phyloP scores from a whole-genome alignment of 768 basidiomycete genomes.

The Mycena filopes region DNA sequence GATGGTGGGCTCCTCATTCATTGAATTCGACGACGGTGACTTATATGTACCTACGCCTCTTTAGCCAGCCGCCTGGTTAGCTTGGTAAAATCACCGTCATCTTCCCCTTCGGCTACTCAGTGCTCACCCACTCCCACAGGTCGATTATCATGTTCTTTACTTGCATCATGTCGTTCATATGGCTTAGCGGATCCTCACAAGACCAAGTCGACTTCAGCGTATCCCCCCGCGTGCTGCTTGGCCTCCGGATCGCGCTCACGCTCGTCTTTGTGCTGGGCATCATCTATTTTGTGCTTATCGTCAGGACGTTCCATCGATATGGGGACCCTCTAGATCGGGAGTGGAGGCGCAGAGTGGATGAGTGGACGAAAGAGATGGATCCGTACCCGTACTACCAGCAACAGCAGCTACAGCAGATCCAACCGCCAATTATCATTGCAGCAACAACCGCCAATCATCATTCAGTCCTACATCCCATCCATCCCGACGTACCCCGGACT shows the following conservation, averaged over 20 bases:
- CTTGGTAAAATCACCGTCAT: constrained; percentile 53
- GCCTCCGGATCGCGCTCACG: constrained; percentile 57
- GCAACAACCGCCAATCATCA: no score
- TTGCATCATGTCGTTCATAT: constrained; percentile 69
- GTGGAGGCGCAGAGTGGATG: constrained; percentile 43
- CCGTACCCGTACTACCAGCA: neutral
- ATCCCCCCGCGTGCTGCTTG: constrained; percentile 41
- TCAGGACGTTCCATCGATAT: constrained; percentile 64
- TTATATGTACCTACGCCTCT: no score
- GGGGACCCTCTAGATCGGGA: constrained; percentile 52
- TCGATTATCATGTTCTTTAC: constrained; percentile 68
- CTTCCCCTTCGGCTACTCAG: neutral
- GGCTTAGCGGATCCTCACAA: constrained; percentile 58
- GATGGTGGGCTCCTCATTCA: constrained; percentile 41
- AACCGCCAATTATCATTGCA: no score
- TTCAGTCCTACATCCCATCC: no score
- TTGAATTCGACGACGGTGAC: no score
- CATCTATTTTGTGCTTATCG: constrained; percentile 61
- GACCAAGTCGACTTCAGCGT: constrained; percentile 40
- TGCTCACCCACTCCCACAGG: constrained; percentile 45
- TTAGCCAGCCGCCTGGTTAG: constrained; percentile 67
- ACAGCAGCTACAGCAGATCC: no score
- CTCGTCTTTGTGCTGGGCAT: constrained; percentile 61
- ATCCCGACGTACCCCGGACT: neutral
- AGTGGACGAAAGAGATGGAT: constrained; percentile 34